phyloP scores from a whole-genome alignment of 2,329 filamentous ascomycete species.

The Aspergillus spinulosporus region DNA sequence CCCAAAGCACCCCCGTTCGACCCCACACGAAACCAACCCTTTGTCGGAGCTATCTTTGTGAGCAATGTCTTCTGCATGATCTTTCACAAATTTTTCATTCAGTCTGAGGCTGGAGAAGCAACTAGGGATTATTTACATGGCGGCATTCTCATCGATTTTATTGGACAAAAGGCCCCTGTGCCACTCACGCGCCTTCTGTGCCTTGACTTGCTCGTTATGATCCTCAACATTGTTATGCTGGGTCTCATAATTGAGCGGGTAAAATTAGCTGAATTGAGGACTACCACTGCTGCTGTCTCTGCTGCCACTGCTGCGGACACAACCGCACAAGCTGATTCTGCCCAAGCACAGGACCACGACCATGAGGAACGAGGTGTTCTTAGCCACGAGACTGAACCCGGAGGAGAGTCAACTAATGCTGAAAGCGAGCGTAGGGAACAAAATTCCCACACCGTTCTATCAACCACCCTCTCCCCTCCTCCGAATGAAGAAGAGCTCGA shows the following conservation, averaged over 20 bases:
- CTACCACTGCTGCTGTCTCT: slow-evolving; percentile 13
- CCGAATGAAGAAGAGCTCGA: slow-evolving; percentile 27
- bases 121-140: slow-evolving; percentile 60
- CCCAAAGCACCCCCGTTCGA: slow-evolving; percentile 57
- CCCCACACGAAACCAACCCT: slow-evolving; percentile 54
- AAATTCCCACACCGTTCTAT: background rate
- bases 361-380: slow-evolving; percentile 60
- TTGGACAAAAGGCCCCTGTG: slow-evolving; percentile 60
- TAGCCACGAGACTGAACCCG: background rate
- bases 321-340: slow-evolving; percentile 2
- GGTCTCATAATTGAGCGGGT: slow-evolving; percentile 55
- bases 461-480: slow-evolving; percentile 11
- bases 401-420: slow-evolving; percentile 16
- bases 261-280: slow-evolving; percentile 41
- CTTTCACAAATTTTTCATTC: slow-evolving; percentile 56
- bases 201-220: slow-evolving; percentile 56
- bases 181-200: slow-evolving; percentile 54
- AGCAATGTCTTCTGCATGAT: slow-evolving; percentile 59
- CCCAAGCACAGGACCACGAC: slow-evolving; percentile 54
- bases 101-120: slow-evolving; percentile 53
- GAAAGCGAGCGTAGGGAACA: slow-evolving; percentile 43
- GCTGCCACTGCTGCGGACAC: slow-evolving; percentile 26
- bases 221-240: slow-evolving; percentile 59
- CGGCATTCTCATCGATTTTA: slow-evolving; percentile 64
- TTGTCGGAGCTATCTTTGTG: slow-evolving; percentile 54